These are phyloP conservation scores for Gigaspora rosea DNA, from an alignment of 192 early-diverging fungal species.

Conservation along the genomic window DNA sequence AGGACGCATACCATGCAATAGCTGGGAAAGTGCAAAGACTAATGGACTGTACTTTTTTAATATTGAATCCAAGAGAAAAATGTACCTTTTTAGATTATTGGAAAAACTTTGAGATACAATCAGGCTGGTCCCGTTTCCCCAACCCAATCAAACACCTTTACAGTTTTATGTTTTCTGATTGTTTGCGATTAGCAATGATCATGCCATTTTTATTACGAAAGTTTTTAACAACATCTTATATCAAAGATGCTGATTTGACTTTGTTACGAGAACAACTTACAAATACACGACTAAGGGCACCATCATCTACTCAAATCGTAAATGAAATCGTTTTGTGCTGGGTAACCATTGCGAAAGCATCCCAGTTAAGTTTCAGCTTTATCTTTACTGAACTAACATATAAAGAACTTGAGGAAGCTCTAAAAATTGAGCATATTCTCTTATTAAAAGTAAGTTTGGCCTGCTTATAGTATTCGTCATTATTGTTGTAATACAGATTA, in stretches of 20 bases:
- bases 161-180: neutral
- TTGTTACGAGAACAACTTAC: neutral
- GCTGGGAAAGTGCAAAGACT: neutral
- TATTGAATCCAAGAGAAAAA: neutral
- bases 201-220: neutral
- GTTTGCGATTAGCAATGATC: neutral
- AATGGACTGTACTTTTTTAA: neutral
- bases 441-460: neutral
- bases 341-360: neutral
- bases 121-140: neutral
- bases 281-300: neutral
- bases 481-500: too few species aligned
- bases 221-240: neutral
- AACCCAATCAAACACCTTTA: neutral
- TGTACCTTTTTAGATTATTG: neutral
- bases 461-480: too few species aligned
- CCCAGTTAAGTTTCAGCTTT: neutral
- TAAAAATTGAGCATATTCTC: neutral
- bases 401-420: neutral
- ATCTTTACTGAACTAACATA: neutral
- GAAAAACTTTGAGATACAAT: neutral
- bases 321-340: neutral
- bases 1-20: neutral
- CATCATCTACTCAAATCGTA: neutral
- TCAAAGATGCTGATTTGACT: neutral